Evolutionary conservation across 305 asterid genomes (phyloP).

Genomic region (Plantago rigida): DNA sequence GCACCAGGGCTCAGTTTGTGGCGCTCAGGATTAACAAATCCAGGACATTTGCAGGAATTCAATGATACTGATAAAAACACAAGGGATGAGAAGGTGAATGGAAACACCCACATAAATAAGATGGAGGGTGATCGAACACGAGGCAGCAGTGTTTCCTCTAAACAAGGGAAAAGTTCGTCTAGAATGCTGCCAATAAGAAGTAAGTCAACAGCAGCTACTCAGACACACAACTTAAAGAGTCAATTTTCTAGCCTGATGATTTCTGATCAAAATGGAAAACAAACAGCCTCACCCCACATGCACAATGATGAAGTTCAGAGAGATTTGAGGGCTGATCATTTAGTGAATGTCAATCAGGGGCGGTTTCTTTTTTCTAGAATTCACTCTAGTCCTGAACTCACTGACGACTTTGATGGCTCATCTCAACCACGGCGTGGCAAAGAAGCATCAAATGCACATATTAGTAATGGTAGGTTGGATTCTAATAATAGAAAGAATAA

Average conservation of each 20-base stretch:
- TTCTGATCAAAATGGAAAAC: conserved; percentile 40
- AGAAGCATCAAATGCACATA: conserved; percentile 42
- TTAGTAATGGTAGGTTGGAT: conserved; percentile 37
- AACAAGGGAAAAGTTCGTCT: conserved; percentile 33
- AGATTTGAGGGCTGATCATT: conserved; percentile 50
- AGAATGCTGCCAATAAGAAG: conserved; percentile 32
- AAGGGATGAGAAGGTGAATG: conserved; percentile 38
- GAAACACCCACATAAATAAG: conserved; percentile 28
- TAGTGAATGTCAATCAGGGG: conserved; percentile 52
- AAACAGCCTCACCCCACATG: conserved; percentile 35
- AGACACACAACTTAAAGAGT: conserved; percentile 41
- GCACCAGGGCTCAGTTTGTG: conserved; percentile 48
- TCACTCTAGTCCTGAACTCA: conserved; percentile 87
- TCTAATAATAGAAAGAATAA: conserved; percentile 43
- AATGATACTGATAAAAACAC: conserved; percentile 31
- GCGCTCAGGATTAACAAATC: conserved; percentile 36
- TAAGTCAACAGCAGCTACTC: conserved; percentile 41
- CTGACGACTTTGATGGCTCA: conserved; percentile 51
- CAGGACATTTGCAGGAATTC: conserved; percentile 32
- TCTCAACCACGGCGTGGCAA: conserved; percentile 36
- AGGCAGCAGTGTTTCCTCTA: conserved; percentile 35
- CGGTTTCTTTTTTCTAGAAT: conserved; percentile 73
- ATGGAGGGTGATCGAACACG: conserved; percentile 28
- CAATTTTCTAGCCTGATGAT: conserved; percentile 36
- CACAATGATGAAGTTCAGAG: conserved; percentile 45